Evolutionary conservation across 805 yeast genomes (phyloP).

Genomic region (Kodamaea jinghongensis): DNA sequence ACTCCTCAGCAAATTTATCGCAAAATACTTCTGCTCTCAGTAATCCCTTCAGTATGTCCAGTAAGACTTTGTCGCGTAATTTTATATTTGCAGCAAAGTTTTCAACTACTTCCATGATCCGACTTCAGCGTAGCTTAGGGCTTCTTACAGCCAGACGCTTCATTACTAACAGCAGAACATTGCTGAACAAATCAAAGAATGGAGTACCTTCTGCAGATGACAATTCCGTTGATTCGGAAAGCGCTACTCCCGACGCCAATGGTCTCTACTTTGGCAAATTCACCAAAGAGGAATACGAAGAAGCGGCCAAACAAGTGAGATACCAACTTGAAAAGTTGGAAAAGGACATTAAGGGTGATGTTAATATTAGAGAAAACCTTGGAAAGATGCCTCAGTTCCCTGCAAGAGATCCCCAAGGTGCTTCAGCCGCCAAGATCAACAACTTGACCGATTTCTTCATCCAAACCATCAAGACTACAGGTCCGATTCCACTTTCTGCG

Average conservation of each 20-base stretch:
- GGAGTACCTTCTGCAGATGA: no score
- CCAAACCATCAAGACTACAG: conserved; percentile 60
- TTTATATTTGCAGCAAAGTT: no score
- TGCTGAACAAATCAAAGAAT: no score
- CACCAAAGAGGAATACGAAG: conserved; percentile 37
- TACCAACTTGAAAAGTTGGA: conserved; percentile 33
- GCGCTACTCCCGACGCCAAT: conserved; percentile 1
- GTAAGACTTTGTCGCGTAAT: no score
- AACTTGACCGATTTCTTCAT: conserved; percentile 38
- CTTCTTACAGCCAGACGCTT: no score
- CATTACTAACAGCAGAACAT: no score
- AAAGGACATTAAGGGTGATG: conserved; percentile 35
- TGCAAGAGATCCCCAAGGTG: conserved; percentile 11
- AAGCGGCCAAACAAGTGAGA: conserved; percentile 33
- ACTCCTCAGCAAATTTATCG: no score
- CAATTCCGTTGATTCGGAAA: no score
- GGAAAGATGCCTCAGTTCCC: conserved; percentile 39
- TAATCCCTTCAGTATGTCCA: no score
- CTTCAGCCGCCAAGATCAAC: conserved; percentile 16
- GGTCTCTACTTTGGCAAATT: conserved; percentile 16
- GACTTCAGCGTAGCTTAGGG: no score
- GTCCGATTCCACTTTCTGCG: conserved; percentile 70
- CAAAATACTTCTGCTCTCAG: no score
- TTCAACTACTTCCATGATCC: no score
- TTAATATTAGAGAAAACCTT: conserved; percentile 34